Conservation (phyloP, 2,329 filamentous ascomycete species). For the Epichloe amarillans region DNA sequence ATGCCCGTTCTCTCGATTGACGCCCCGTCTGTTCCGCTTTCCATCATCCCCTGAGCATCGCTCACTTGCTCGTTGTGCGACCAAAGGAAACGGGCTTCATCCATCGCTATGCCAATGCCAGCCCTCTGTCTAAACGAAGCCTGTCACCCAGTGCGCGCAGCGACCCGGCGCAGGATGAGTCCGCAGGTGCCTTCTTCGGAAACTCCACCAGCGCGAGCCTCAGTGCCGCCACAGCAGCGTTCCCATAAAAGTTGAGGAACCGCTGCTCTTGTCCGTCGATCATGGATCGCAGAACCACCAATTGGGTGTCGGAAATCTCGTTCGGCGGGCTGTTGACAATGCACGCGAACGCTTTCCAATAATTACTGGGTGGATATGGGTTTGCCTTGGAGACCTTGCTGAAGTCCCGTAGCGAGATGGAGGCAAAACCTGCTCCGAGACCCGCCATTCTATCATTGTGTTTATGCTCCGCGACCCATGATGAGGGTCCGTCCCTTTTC, state of each 20-base stretch:
- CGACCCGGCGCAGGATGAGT: conserved; percentile 35
- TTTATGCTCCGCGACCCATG: conserved; percentile 53
- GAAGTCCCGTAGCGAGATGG: conserved; percentile 74
- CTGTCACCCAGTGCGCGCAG: conserved; percentile 40
- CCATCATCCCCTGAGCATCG: neutral
- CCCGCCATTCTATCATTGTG: conserved; percentile 77
- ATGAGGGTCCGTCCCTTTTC: conserved; percentile 43
- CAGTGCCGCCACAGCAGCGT: conserved; percentile 58
- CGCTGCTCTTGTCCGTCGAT: conserved; percentile 59
- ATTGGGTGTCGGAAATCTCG: conserved; percentile 60
- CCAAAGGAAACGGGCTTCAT: neutral
- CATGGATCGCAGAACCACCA: conserved; percentile 56
- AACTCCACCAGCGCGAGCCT: conserved; percentile 61
- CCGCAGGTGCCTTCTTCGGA: conserved; percentile 38
- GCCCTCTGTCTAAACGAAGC: conserved; percentile 34
- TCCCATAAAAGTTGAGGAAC: conserved; percentile 72
- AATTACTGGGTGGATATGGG: conserved; percentile 64
- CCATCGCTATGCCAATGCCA: conserved; percentile 26
- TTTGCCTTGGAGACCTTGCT: conserved; percentile 53
- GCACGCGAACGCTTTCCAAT: conserved; percentile 66
- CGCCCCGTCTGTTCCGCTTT: too few species aligned
- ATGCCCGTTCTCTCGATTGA: too few species aligned
- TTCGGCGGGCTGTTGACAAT: conserved; percentile 62
- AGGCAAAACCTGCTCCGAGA: conserved; percentile 70
- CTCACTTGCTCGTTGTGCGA: neutral